Base-by-base conservation (phyloP, 2,329 filamentous ascomycete genomes). In the Fusarium nisikadoi region DNA sequence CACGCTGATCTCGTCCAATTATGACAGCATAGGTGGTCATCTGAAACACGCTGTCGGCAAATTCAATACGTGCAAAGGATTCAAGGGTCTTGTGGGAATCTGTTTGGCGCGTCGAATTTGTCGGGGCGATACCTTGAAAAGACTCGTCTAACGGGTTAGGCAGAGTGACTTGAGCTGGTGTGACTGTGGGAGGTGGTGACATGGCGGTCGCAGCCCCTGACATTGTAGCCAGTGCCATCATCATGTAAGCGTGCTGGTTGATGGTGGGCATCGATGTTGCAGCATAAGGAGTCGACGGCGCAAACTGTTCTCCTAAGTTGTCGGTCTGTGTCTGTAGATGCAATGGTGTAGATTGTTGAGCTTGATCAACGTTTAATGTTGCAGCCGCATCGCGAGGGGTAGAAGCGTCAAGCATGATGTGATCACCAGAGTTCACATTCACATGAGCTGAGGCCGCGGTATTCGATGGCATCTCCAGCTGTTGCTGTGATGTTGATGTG, bases 21-120 rank as follows among this genome's bases (percentile, higher is more conserved):
- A 93, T 88, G 74, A 94, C 87, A 57, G 89, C 86, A 75, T 91
- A 91, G 3, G 92, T 94, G 56, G 90, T 93, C 90, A 95, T 92
- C 81, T 93, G 92, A 79, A 93, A 94, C 62, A 90, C 88, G 77
- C 92, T 92, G 83, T 95, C 93, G 73, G 88, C 86, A 78, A 95
- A 94, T 75, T 91, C 88, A 68, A 95, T 84, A 57, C 85, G 84
- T 46, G 88, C 88, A 78, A 89, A 90, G 6, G 87, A 89, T 75
- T 89, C 86, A 19, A 90, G 80, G 52, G 81, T 82, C 72, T 85
- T 84, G 25, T 81, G 79, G 12, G 79, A 70, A n/a, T 73, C 78
- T 55, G 78, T 73, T 58, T 82, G 81, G 19, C 80, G 80, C 41
- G 80, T 75, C 43, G 81, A 78, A 60, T 78, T 80, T 65, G 76